phyloP scores from a whole-genome alignment of 345 rosid genomes.

The Eucalyptus grandis region DNA sequence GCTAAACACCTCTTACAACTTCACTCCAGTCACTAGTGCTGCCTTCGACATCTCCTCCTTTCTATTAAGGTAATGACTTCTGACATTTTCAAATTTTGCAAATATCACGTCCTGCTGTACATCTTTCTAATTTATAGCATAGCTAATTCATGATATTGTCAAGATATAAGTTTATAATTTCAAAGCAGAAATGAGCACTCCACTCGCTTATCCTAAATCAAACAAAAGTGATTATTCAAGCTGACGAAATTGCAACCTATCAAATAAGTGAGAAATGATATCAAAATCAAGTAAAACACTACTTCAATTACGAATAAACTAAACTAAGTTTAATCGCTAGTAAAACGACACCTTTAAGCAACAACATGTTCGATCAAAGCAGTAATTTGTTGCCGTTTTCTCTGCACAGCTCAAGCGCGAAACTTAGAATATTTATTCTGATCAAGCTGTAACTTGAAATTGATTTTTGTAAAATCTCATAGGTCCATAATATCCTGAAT shows the following conservation, averaged over 20 bases:
- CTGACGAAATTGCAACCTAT: rapidly evolving
- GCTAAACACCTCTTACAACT: background rate
- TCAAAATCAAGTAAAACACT: background rate
- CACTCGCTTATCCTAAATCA: background rate
- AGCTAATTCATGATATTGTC: background rate
- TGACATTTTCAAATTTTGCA: background rate
- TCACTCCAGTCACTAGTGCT: too few relatives aligned
- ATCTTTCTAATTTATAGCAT: too few relatives aligned
- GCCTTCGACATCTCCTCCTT: too few relatives aligned
- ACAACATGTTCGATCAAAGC: too few relatives aligned
- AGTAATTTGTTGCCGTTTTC: background rate
- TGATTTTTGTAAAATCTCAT: too few relatives aligned
- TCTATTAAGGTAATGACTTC: too few relatives aligned
- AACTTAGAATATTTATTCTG: background rate
- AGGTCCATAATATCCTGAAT: background rate
- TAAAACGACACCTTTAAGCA: rapidly evolving
- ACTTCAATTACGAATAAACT: too few relatives aligned
- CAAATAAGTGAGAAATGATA: background rate
- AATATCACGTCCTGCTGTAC: background rate
- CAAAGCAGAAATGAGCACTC: background rate
- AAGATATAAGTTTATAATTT: background rate
- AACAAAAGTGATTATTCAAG: too few relatives aligned
- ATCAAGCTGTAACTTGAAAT: too few relatives aligned
- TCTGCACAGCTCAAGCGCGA: rapidly evolving
- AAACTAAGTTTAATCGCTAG: too few relatives aligned